phyloP scores from a whole-genome alignment of 2,329 filamentous ascomycete species.

The Botryosphaeria dothidea region DNA sequence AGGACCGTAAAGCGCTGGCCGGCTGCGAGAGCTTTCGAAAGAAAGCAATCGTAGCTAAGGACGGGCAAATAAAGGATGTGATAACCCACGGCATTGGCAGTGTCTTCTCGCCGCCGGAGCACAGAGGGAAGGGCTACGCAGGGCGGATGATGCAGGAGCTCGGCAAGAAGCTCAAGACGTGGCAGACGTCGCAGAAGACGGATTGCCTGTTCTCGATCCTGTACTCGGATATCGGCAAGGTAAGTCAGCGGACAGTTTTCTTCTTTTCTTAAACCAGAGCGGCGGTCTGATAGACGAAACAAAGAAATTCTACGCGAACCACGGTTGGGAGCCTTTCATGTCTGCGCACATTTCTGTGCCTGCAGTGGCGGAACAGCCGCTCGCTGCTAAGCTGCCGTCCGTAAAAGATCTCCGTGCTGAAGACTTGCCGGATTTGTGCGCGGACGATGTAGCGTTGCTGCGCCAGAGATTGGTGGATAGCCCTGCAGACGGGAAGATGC shows the following conservation, averaged over 20 bases:
- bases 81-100: conserved; percentile 74
- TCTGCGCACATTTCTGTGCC: conserved; percentile 71
- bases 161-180: conserved; percentile 53
- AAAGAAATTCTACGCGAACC: conserved; percentile 66
- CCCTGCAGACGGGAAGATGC: conserved; percentile 44
- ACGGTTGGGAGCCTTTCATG: conserved; percentile 73
- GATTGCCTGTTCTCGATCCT: conserved; percentile 68
- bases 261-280: background rate
- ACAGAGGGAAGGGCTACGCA: conserved; percentile 72
- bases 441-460: conserved; percentile 65
- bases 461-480: conserved; percentile 50
- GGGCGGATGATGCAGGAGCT: conserved; percentile 72
- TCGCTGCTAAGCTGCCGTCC: conserved; percentile 22
- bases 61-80: conserved; percentile 62
- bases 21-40: conserved; percentile 61
- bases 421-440: conserved; percentile 63
- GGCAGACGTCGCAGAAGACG: conserved; percentile 52
- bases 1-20: conserved; percentile 49
- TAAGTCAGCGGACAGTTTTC: conserved; percentile 54
- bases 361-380: conserved; percentile 33
- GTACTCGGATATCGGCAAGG: conserved; percentile 47
- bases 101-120: conserved; percentile 71
- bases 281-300: conserved; percentile 7
- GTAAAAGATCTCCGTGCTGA: conserved; percentile 56
- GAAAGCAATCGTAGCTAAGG: conserved; percentile 44